These are phyloP conservation scores for Hyaloscypha variabilis DNA, from an alignment of 495 filamentous ascomycete genomes.

Conservation along the genomic window DNA sequence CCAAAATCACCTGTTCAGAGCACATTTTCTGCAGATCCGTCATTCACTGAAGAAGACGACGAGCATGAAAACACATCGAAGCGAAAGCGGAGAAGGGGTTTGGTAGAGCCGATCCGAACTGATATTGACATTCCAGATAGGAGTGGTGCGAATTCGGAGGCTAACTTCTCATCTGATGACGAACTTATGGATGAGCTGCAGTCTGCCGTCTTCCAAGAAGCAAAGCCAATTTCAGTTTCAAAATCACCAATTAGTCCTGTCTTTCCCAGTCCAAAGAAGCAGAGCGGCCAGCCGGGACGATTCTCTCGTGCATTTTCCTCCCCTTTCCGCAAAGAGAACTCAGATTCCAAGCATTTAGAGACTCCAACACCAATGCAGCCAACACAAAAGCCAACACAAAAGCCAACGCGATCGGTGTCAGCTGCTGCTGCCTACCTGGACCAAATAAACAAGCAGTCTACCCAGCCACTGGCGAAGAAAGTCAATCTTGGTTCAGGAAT, in stretches of 20 bases:
- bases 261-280: slow-evolving; percentile 50
- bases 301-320: slow-evolving; percentile 57
- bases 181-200: slow-evolving; percentile 89
- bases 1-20: slow-evolving; percentile 29
- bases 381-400: slow-evolving; percentile 31
- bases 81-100: slow-evolving; percentile 47
- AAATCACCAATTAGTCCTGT: slow-evolving; percentile 79
- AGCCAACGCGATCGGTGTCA: slow-evolving; percentile 50
- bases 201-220: slow-evolving; percentile 79
- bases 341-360: slow-evolving; percentile 21
- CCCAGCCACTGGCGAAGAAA: slow-evolving; percentile 64
- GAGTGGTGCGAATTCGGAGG: slow-evolving; percentile 60
- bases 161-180: slow-evolving; percentile 77
- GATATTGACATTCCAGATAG: slow-evolving; percentile 39
- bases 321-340: slow-evolving; percentile 38
- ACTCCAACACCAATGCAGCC: slow-evolving; percentile 1
- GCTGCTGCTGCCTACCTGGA: slow-evolving; percentile 48
- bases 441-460: slow-evolving; percentile 46
- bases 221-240: slow-evolving; percentile 78
- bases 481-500: slow-evolving; percentile 85
- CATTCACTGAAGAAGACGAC: slow-evolving; percentile 19
- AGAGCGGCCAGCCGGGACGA: slow-evolving; percentile 38
- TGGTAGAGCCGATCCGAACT: slow-evolving; percentile 60
- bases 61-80: slow-evolving; percentile 17
- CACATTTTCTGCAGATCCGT: slow-evolving; percentile 27